Conservation (phyloP, 2,329 filamentous ascomycete genomes). For the Aspergillus carbonarius region DNA sequence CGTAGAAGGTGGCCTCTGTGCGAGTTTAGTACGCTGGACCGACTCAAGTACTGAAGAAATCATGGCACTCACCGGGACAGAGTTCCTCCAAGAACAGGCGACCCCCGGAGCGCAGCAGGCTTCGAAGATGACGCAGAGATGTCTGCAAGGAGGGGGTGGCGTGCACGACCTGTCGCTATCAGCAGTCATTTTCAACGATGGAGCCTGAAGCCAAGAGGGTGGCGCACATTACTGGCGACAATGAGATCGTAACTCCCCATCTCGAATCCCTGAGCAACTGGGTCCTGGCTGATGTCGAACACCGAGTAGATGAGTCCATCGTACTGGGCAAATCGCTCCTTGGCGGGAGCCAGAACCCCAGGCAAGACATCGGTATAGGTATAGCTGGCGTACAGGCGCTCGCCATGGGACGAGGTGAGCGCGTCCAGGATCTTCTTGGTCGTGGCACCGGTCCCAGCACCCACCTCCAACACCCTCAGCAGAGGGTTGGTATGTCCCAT, state of each 20-base stretch:
- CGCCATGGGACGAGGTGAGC: neutral
- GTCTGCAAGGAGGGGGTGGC: slow-evolving; percentile 23
- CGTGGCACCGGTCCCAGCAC: slow-evolving; percentile 7
- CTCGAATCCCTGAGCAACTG: slow-evolving; percentile 30
- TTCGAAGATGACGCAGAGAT: neutral
- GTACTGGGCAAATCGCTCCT: slow-evolving; percentile 23
- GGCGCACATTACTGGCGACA: slow-evolving; percentile 22
- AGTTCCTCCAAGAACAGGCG: slow-evolving; percentile 9
- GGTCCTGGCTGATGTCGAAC: slow-evolving; percentile 31
- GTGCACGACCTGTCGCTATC: slow-evolving; percentile 30
- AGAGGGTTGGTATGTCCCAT: slow-evolving; percentile 10
- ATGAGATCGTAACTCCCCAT: slow-evolving; percentile 33
- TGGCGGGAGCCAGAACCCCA: slow-evolving; percentile 29
- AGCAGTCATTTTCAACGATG: too few species aligned
- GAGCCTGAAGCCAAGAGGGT: neutral
- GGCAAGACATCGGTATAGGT: slow-evolving; percentile 35
- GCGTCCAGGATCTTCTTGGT: slow-evolving; percentile 4
- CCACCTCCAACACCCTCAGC: slow-evolving; percentile 9
- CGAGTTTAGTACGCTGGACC: neutral
- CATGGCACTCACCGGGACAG: neutral
- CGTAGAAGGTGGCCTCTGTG: neutral
- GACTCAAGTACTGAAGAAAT: too few species aligned
- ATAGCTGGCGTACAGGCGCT: slow-evolving; percentile 16
- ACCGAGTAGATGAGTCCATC: slow-evolving; percentile 29
- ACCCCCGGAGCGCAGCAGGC: slow-evolving; percentile 1